These are phyloP conservation scores for Aspergillus funiculosus DNA, from an alignment of 495 filamentous ascomycete species.

Conservation along the genomic window DNA sequence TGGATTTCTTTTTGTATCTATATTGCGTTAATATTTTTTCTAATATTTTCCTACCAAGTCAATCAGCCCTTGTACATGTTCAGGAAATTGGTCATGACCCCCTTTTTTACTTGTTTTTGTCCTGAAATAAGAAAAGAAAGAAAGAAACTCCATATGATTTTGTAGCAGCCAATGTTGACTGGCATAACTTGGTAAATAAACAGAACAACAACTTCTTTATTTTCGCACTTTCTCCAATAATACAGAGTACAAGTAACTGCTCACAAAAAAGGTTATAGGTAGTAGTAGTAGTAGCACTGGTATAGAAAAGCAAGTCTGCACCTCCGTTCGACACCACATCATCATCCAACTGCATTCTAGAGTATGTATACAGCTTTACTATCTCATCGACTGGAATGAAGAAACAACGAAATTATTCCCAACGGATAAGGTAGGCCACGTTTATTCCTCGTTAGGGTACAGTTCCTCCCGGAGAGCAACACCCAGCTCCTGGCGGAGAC, in stretches of 20 bases:
- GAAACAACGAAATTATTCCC: conserved; percentile 20
- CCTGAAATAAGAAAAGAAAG: too few species aligned
- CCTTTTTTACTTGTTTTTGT: too few species aligned
- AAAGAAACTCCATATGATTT: too few species aligned
- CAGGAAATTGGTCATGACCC: too few species aligned
- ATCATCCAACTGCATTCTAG: conserved; percentile 38
- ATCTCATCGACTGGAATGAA: conserved; percentile 31
- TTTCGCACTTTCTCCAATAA: conserved; percentile 21
- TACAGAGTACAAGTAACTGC: conserved; percentile 26
- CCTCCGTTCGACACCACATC: conserved; percentile 14
- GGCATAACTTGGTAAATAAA: too few species aligned
- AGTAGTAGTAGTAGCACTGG: conserved; percentile 21
- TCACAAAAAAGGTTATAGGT: conserved; percentile 10
- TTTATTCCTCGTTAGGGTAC: conserved; percentile 71
- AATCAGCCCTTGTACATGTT: conserved; percentile 1
- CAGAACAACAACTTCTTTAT: conserved; percentile 14
- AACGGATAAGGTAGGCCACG: not conserved
- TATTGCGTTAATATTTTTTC: not conserved
- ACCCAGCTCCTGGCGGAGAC: conserved; percentile 88
- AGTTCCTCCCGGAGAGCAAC: conserved; percentile 89
- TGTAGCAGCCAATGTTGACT: too few species aligned
- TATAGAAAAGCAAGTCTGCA: conserved; percentile 27
- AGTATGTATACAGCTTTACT: conserved; percentile 48
- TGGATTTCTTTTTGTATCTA: conserved; percentile 2
- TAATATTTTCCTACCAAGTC: not conserved